Percentiles rank a stretch among this genome's conserved stretches.
These are phyloP conservation scores for Clathrospora elynae DNA, from an alignment of 2,329 filamentous ascomycete species.

Conservation along the genomic window DNA sequence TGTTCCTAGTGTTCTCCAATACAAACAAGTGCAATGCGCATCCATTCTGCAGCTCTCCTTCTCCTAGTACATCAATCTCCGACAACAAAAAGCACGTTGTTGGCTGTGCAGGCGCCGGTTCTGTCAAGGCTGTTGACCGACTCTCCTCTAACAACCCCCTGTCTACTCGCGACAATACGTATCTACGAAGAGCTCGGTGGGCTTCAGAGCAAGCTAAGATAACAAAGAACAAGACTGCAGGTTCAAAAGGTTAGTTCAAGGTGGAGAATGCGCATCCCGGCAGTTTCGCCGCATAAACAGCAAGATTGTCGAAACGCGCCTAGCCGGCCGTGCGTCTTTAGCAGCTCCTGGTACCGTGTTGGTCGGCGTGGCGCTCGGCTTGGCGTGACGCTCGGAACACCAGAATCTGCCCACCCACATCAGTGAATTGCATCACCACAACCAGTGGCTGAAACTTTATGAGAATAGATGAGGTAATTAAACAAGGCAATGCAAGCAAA, in stretches of 20 bases:
- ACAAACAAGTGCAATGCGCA: conserved; percentile 2
- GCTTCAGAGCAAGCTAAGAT: conserved; percentile 11
- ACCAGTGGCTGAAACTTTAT: too few species aligned
- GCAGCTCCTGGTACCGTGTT: conserved; percentile 4
- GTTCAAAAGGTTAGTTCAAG: too few species aligned
- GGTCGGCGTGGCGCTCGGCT: conserved; percentile 11
- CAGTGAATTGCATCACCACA: too few species aligned
- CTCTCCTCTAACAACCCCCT: conserved; percentile 12
- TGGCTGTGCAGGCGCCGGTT: neutral
- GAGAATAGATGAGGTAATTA: too few species aligned
- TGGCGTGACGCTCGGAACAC: too few species aligned
- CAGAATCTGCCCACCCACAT: too few species aligned
- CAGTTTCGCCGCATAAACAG: conserved; percentile 15
- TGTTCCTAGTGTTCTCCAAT: neutral
- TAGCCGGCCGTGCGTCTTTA: conserved; percentile 9
- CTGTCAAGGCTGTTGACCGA: neutral
- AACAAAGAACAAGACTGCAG: conserved; percentile 10
- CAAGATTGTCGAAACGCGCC: conserved; percentile 14
- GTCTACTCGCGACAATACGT: conserved; percentile 5
- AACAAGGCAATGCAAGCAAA: too few species aligned
- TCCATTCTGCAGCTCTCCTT: neutral
- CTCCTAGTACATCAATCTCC: neutral
- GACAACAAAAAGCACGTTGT: neutral
- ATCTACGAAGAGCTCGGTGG: conserved; percentile 7
- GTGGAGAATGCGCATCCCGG: too few species aligned